Base-by-base conservation (phyloP, 1,284 basidiomycete species). In the Rhodotorula sp. region DNA sequence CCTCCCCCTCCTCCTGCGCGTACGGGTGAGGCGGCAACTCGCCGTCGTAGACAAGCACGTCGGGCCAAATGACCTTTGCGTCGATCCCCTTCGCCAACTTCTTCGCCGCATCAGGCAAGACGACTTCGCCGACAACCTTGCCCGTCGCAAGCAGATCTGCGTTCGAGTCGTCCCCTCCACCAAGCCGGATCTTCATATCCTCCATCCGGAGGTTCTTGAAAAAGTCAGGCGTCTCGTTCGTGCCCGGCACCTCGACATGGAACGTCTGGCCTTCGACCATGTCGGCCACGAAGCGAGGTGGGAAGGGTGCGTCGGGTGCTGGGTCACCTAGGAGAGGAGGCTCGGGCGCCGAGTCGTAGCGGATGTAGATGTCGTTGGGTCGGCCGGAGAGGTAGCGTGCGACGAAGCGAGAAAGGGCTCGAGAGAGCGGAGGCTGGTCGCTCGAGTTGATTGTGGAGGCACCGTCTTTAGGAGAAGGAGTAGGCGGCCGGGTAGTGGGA, bases 11-110 rank as follows among this genome's bases (percentile, higher is more conserved):
- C n/a, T 27, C 32, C 47, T 39, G 44, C 58, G 17, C 30, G 24
- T 27, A 27, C 53, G 53, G 13, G 13, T 15, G 46, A n/a, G 34
- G 47, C 34, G 67, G 73, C 24, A 74, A 27, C 13, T 70, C 68
- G n/a, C 76, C 76, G 34, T 77, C 76, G 66, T 76, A 77, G 20
- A 77, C 73, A 34, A 74, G 59, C n/a, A 77, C 75, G 54, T 77
- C 76, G 2, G 76, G 76, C 68, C 67, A 71, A 32, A 77, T 77
- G 17, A 51, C 51, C 29, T 60, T 70, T 17, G 76, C 71, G 48
- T 77, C 70, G 59, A 76, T 70, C 20, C 63, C 62, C 4, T 59
- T 46, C 13, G 67, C 71, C 32, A 77, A 54, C 30, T 32, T 32
- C 47, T 69, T 56, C 44, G 74, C 68, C n/a, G 55, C 59, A 11